These are phyloP conservation scores for Ascochyta viciae-villosae DNA, from an alignment of 2,329 filamentous ascomycete species.

Conservation along the genomic window DNA sequence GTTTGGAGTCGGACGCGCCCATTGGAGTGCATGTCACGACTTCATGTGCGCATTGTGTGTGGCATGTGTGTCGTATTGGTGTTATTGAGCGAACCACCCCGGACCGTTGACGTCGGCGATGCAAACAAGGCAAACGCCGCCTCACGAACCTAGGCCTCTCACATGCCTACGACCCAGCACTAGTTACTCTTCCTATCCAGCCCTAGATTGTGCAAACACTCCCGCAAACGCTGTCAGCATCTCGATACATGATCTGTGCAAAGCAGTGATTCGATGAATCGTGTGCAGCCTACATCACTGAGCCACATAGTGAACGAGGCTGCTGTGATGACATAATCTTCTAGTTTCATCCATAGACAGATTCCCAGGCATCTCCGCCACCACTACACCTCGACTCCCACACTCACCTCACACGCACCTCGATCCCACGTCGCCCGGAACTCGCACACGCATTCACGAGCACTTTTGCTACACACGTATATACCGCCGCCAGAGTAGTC, in stretches of 20 bases:
- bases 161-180: not conserved
- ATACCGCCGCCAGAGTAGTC: slow-evolving; percentile 42
- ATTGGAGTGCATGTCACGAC: slow-evolving; percentile 61
- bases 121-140: slow-evolving; percentile 30
- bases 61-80: slow-evolving; percentile 9
- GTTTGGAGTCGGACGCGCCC: slow-evolving; percentile 98
- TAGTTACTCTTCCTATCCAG: not conserved
- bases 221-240: too few species aligned
- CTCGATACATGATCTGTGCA: not conserved
- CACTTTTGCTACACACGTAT: not conserved
- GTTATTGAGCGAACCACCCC: slow-evolving; percentile 1
- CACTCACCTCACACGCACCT: slow-evolving; percentile 1
- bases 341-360: not conserved
- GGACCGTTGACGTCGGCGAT: slow-evolving; percentile 28
- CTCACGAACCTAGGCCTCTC: not conserved
- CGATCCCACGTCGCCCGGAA: not conserved
- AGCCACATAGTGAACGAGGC: not conserved
- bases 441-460: not conserved
- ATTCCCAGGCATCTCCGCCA: slow-evolving; percentile 14
- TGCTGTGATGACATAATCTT: slow-evolving; percentile 12
- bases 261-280: not conserved
- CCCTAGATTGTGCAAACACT: too few species aligned
- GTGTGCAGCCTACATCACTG: not conserved
- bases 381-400: not conserved
- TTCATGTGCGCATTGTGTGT: slow-evolving; percentile 29